Evolutionary conservation across 495 filamentous ascomycete species (phyloP), one percentile per base, ranked within the genome.

Genomic region (Lasiosphaeriaceae sp.): DNA sequence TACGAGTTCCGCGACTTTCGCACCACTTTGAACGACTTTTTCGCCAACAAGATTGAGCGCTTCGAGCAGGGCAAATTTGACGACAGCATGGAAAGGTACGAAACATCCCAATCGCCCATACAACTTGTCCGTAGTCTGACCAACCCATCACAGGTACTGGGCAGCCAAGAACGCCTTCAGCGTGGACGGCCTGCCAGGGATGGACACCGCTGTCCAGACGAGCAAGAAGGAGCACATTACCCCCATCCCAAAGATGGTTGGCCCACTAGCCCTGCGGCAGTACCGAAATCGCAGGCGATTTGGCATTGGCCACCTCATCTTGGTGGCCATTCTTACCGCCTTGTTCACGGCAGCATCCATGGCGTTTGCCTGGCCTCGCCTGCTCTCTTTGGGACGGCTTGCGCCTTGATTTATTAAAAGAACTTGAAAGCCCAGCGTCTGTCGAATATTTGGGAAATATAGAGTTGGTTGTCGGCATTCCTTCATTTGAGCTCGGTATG

Each of bases 131-230:
- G 24, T 47, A 44, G 34, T 4, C 9, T 4, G 20, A 3, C 34
- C 9, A 8, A 9, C 34, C 14, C 0, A 37, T 16, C n/a, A n/a
- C 17, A 81, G 80, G 26, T 83, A 84, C 62, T 83, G 81, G 80
- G 80, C 81, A 0, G 71, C 65, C 47, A 84, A 84, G 62, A 83
- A 80, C 48, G 66, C 78, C 1, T 75, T 67, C 56, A 78, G 74
- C 51, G 74, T 84, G 56, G 81, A 84, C 55, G 80, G 79, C 1
- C 63, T 84, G 0, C 80, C 80, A 0, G 80, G 75, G 0, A 73
- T 84, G 68, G 63, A 67, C 21, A 56, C 74, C 26, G 81, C 67
- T 0, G 53, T 72, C 20, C 65, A 64, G 48, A 72, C 71, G 16
- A 76, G 65, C 2, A 72, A 74, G 51, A 56, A 64, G 46, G 67